These are phyloP conservation scores for Exsudoporus frostii DNA, from an alignment of 768 basidiomycete genomes.

Conservation along the genomic window DNA sequence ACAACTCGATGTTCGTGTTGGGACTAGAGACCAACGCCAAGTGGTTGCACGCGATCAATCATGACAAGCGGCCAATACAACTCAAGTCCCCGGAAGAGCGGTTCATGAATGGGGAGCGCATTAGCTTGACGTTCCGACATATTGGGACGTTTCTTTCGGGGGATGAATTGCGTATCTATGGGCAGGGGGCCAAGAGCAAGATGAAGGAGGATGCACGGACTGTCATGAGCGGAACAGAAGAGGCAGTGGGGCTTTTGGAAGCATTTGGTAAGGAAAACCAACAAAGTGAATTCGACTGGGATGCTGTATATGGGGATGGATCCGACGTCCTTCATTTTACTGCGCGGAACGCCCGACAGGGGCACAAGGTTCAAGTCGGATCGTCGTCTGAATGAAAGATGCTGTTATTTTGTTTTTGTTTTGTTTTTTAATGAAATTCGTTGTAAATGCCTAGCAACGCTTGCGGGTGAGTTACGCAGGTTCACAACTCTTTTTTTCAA, in stretches of 20 bases:
- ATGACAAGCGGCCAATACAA: constrained; percentile 62
- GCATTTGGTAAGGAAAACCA: constrained; percentile 79
- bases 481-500: neutral
- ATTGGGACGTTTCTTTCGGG: constrained; percentile 72
- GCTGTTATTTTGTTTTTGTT: constrained; percentile 21
- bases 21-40: constrained; percentile 67
- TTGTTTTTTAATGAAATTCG: constrained; percentile 7
- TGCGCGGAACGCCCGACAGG: constrained; percentile 16
- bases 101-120: constrained; percentile 57
- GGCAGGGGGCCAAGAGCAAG: constrained; percentile 71
- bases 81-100: constrained; percentile 56
- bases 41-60: constrained; percentile 76
- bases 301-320: constrained; percentile 58
- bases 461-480: neutral
- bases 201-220: constrained; percentile 47
- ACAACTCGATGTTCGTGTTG: constrained; percentile 82
- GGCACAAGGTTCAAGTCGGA: constrained; percentile 13
- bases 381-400: constrained; percentile 22
- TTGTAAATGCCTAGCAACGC: constrained; percentile 27
- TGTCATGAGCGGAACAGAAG: constrained; percentile 51
- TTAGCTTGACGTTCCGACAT: constrained; percentile 75
- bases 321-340: constrained; percentile 66
- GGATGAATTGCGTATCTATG: constrained; percentile 56
- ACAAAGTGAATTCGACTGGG: constrained; percentile 68
- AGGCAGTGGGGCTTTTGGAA: constrained; percentile 47